Base-by-base conservation (phyloP, 1,139 yeast species). In the Suhomyces bribrorum region DNA sequence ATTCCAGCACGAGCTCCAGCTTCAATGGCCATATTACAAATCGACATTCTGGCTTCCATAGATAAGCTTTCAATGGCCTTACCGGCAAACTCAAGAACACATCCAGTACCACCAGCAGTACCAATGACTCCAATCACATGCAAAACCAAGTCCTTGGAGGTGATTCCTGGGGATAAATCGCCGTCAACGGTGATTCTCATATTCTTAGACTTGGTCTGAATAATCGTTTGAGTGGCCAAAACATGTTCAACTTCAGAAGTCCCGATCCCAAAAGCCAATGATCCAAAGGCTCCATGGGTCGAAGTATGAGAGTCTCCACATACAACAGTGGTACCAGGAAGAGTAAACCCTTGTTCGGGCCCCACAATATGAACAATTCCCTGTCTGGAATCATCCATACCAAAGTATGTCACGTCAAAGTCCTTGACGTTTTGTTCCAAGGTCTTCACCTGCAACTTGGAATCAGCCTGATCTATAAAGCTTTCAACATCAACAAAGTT, bases 1-100 rank as follows among this genome's bases (percentile, higher is more conserved):
- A 92, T 88, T 68, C 98, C 98, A 16, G 98, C 98, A 69, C 98
- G 84, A 20, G 98, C 98, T 69, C 98, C 98, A 43, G 85, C 98
- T 70, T 92, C 98, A 54, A 92, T 90, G 32, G 97, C 83, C 98
- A 92, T 92, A 64, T 92, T 92, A 77, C 98, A 92, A 70, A 92
- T 92, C 36, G 97, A 89, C 98, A 92, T 92, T 69, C 98, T 81
- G n/a, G 97, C 97, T 69, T 92, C 98, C 92, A 92, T 88, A 25
- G 95, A 81, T 47, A 92, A 77, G 46, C 75, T 78, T 61, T 85
- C 87, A 54, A 92, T 88, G 43, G 97, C 97, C 51, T 84, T 80
- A 62, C 98, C 98, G 33, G 96, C 94, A 69, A 90, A 92, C 69
- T 92, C 98, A 61, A 92, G 86, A 43, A 92, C 98, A 56, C 82